These are phyloP conservation scores for Rhodotorula sp. DNA, from an alignment of 1,284 basidiomycete species.

Conservation along the genomic window DNA sequence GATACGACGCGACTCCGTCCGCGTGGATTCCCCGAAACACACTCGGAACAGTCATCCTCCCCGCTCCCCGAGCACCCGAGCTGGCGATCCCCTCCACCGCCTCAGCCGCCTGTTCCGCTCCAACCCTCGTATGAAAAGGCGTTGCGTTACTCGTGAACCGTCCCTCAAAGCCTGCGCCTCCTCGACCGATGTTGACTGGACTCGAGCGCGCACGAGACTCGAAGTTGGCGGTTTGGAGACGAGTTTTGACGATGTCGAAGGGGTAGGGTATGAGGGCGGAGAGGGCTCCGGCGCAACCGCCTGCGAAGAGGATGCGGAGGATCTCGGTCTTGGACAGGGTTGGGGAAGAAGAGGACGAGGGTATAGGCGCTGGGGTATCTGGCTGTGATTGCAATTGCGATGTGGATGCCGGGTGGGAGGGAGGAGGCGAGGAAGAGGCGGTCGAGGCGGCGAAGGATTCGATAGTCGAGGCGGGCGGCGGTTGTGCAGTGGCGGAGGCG, in stretches of 20 bases:
- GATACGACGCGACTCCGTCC: slow-evolving; percentile 33
- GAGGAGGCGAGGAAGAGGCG: neutral
- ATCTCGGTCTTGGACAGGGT: slow-evolving; percentile 39
- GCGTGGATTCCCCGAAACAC: slow-evolving; percentile 38
- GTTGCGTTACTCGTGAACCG: slow-evolving; percentile 21
- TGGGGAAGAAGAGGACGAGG: neutral
- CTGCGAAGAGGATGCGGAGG: slow-evolving; percentile 40
- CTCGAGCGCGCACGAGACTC: slow-evolving; percentile 21
- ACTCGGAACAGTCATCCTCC: neutral
- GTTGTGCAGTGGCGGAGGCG: neutral
- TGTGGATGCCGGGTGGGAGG: neutral
- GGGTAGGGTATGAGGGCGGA: slow-evolving; percentile 45
- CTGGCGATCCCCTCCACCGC: neutral
- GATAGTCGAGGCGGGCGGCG: neutral
- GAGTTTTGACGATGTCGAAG: slow-evolving; percentile 45
- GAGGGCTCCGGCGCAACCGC: slow-evolving; percentile 43
- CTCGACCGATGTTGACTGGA: neutral
- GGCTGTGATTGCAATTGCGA: neutral
- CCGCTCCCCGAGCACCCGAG: neutral
- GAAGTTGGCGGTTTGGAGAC: slow-evolving; percentile 39
- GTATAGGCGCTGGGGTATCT: neutral
- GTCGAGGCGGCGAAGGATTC: slow-evolving; percentile 9
- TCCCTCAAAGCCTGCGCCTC: neutral
- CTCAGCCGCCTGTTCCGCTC: neutral
- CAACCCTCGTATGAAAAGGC: slow-evolving; percentile 3